Evolutionary conservation across 306 rosid genomes (phyloP).

Genomic region (Lathyrus tuberosus): DNA sequence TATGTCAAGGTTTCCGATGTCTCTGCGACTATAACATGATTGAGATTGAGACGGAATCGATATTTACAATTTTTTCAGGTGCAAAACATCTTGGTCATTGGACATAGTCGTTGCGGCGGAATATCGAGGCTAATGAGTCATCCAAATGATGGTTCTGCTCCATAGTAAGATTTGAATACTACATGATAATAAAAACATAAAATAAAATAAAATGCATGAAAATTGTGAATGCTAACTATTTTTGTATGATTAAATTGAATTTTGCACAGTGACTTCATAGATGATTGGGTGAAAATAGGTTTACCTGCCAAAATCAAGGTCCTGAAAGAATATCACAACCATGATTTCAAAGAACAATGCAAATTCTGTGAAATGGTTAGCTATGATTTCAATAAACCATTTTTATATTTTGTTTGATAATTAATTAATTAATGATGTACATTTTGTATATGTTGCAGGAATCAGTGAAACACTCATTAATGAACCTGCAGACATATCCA

Average conservation of each 20-base stretch:
- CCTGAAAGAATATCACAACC: slow-evolving; percentile 11
- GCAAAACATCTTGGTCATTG: slow-evolving; percentile 60
- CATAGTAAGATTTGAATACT: slow-evolving; percentile 46
- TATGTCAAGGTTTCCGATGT: not conserved
- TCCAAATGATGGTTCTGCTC: slow-evolving; percentile 54
- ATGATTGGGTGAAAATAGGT: slow-evolving; percentile 74
- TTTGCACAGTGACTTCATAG: slow-evolving; percentile 69
- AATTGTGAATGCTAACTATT: not conserved
- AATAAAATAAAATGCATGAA: not conserved
- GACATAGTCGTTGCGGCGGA: slow-evolving; percentile 78
- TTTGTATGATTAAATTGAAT: slow-evolving; percentile 25
- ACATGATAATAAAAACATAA: not conserved
- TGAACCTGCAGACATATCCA: slow-evolving; percentile 57
- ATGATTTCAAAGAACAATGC: slow-evolving; percentile 30
- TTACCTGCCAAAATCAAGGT: slow-evolving; percentile 53
- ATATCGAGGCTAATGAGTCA: slow-evolving; percentile 63
- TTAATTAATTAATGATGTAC: not conserved
- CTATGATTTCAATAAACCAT: too few species aligned
- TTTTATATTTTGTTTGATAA: not conserved
- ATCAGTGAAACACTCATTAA: slow-evolving; percentile 63
- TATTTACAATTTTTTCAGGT: slow-evolving; percentile 44
- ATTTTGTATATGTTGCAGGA: slow-evolving; percentile 47
- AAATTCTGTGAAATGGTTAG: slow-evolving; percentile 54
- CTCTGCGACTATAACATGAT: not conserved
- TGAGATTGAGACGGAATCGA: not conserved